A percentile compares a stretch with the other conserved stretches of the same genome.
Conservation (phyloP, 129 eudicot genomes). For the Flaveria robusta region DNA sequence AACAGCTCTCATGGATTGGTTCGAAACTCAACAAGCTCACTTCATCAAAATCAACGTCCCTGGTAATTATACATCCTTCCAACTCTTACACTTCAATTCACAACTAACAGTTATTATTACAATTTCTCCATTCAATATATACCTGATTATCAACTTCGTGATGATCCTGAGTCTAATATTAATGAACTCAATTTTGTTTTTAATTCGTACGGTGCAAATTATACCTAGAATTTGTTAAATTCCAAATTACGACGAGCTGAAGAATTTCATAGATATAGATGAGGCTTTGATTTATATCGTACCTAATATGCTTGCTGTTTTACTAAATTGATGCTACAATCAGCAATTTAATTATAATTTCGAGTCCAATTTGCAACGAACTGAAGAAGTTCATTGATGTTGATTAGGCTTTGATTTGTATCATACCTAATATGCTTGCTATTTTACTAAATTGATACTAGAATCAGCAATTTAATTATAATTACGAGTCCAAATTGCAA, state of each 20-base stretch:
- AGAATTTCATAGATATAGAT: too few species aligned
- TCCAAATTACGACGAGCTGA: neutral
- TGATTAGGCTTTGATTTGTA: neutral
- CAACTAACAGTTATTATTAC: too few species aligned
- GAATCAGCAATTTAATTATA: neutral
- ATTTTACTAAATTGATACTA: neutral
- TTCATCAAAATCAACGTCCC: constrained; percentile 83
- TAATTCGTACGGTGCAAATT: too few species aligned
- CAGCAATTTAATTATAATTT: too few species aligned
- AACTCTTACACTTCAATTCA: neutral
- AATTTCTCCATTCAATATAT: too few species aligned
- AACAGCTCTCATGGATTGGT: constrained; percentile 77
- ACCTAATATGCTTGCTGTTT: too few species aligned
- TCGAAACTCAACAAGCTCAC: constrained; percentile 75
- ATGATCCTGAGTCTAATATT: too few species aligned
- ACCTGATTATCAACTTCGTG: too few species aligned
- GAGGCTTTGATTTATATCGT: neutral
- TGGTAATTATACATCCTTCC: constrained; percentile 38
- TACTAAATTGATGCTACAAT: too few species aligned
- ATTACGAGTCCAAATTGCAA: neutral
- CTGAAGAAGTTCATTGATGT: neutral
- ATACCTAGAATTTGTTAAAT: neutral
- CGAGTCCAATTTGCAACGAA: too few species aligned
- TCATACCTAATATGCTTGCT: neutral
- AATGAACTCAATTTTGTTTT: too few species aligned